A percentile compares a stretch with the other conserved stretches of the same genome.
Conservation (phyloP, 139 green algal genomes). For the Closterium sp. region DNA sequence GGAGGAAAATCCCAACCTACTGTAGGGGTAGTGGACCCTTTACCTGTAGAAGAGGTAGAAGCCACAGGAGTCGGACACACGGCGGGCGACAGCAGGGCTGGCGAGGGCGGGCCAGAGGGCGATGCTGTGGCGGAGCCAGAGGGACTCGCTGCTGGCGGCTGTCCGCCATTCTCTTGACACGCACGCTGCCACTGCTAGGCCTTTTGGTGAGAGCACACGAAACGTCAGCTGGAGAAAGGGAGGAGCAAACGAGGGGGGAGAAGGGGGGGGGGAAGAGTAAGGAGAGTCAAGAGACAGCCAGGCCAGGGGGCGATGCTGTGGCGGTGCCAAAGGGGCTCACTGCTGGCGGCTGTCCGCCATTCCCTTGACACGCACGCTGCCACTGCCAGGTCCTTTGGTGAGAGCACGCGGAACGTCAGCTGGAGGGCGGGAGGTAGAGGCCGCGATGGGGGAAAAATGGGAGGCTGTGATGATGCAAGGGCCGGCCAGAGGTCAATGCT, state of each 20-base stretch:
- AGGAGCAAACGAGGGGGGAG: too few relatives aligned
- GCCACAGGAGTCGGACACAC: neutral
- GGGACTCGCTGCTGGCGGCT: neutral
- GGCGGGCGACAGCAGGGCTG: neutral
- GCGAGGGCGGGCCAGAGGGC: neutral
- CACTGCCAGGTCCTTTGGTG: neutral
- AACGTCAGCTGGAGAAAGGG: neutral
- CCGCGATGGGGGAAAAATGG: too few relatives aligned
- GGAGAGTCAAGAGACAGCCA: too few relatives aligned
- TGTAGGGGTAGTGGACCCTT: too few relatives aligned
- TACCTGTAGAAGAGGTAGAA: neutral
- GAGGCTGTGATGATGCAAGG: too few relatives aligned
- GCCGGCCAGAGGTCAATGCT: too few relatives aligned
- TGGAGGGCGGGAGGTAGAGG: neutral
- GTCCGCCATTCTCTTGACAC: neutral
- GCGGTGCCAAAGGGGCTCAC: neutral
- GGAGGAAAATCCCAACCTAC: too few relatives aligned
- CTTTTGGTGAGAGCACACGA: neutral
- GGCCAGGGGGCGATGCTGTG: neutral
- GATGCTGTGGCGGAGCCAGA: neutral
- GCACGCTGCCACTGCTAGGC: neutral
- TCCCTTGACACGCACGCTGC: neutral
- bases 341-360: neutral
- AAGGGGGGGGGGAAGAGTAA: too few relatives aligned
- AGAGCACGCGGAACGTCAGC: neutral